Evolutionary conservation across 2,329 filamentous ascomycete species (phyloP).

Genomic region (Alternaria viburni): DNA sequence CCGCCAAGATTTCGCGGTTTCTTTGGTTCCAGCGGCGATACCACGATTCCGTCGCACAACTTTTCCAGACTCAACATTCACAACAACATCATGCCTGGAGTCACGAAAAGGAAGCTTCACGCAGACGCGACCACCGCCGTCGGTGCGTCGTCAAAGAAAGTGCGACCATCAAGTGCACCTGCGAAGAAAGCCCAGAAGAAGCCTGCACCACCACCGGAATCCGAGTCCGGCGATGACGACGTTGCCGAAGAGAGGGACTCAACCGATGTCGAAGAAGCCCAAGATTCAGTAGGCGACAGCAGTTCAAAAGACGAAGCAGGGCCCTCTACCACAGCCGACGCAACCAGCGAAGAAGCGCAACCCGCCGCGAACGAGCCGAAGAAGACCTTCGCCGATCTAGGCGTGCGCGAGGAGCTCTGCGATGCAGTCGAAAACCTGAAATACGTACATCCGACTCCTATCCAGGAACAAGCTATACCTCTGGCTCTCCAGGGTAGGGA

Average conservation of each 20-base stretch:
- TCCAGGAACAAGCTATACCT: constrained; percentile 86
- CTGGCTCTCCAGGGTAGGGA: constrained; percentile 80
- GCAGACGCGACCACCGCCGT: constrained; percentile 5
- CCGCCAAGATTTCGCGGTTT: constrained; percentile 18
- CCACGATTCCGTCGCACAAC: background rate
- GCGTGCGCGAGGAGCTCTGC: constrained; percentile 84
- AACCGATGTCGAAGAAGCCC: constrained; percentile 12
- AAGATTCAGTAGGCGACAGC: background rate
- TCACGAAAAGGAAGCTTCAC: constrained; percentile 54
- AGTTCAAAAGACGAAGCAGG: background rate
- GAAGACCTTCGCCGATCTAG: constrained; percentile 74
- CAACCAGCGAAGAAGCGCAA: background rate
- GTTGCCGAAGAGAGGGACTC: background rate
- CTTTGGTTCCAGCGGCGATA: background rate
- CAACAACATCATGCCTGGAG: constrained; percentile 48
- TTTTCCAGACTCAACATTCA: constrained; percentile 1
- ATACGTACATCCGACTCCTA: constrained; percentile 86
- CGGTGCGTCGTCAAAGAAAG: constrained; percentile 18
- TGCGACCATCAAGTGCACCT: constrained; percentile 22
- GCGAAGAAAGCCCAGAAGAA: constrained; percentile 20
- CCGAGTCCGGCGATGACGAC: constrained; percentile 35
- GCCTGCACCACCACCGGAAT: constrained; percentile 23
- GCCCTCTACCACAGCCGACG: constrained; percentile 7
- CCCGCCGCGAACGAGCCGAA: constrained; percentile 42
- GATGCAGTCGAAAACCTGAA: constrained; percentile 84